Evolutionary conservation across 352 stramenopile genomes (phyloP).

Genomic region (Phytophthora idaei): DNA sequence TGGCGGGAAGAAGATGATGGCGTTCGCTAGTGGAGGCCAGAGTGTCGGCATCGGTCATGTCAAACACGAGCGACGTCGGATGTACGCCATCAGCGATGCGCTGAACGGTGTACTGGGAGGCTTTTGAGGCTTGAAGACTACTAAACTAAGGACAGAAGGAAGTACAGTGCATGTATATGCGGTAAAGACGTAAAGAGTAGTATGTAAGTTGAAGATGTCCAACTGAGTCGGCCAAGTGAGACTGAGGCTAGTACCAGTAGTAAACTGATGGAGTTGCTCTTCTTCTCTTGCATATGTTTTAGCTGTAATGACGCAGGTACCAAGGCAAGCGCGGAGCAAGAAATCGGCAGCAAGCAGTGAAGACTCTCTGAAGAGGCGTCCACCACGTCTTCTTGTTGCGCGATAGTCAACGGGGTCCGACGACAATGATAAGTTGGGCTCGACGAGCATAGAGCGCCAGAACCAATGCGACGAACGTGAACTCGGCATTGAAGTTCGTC

Average conservation of each 20-base stretch:
- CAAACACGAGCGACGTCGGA: slow-evolving; percentile 67
- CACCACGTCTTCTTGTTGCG: no score
- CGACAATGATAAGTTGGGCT: no score
- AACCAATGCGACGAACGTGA: no score
- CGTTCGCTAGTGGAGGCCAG: slow-evolving; percentile 53
- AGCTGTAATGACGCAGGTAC: no score
- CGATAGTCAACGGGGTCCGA: no score
- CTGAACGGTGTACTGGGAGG: slow-evolving; percentile 76
- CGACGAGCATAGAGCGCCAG: no score
- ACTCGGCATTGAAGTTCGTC: no score
- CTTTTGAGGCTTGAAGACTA: slow-evolving; percentile 40
- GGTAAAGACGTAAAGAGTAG: neutral
- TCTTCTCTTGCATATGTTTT: no score
- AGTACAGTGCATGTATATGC: neutral
- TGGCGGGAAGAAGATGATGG: slow-evolving; percentile 40
- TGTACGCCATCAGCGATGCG: slow-evolving; percentile 82
- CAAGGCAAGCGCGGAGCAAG: no score
- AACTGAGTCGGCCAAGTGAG: neutral
- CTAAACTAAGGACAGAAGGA: neutral
- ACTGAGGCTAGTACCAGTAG: neutral
- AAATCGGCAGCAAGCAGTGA: no score
- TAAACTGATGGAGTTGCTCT: neutral
- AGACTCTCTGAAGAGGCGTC: no score
- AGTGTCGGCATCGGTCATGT: slow-evolving; percentile 74
- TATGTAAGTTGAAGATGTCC: neutral